phyloP scores from a whole-genome alignment of 2,329 filamentous ascomycete species.

The Clonostachys sp. region DNA sequence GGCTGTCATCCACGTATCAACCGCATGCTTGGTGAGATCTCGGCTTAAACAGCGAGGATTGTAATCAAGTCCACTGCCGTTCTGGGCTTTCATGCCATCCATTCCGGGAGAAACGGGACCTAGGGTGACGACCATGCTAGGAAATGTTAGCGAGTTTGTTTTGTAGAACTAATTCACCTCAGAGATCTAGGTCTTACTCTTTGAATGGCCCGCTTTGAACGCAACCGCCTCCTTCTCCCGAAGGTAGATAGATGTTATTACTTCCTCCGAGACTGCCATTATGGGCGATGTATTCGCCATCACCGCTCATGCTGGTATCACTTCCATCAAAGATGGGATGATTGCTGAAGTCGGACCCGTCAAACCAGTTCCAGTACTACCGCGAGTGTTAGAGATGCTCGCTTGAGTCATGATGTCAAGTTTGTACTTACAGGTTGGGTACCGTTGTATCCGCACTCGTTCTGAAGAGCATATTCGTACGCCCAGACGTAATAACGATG shows the following conservation, averaged over 20 bases:
- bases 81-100: constrained; percentile 4
- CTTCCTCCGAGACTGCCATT: constrained; percentile 3
- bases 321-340: constrained; percentile 48
- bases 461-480: not conserved
- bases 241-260: constrained; percentile 17
- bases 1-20: constrained; percentile 7
- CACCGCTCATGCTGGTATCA: constrained; percentile 41
- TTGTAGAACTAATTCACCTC: no score
- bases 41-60: constrained; percentile 36
- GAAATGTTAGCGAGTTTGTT: no score
- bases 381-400: not conserved
- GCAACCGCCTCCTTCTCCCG: constrained; percentile 53
- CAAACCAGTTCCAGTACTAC: constrained; percentile 47
- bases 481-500: not conserved
- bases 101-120: constrained; percentile 13
- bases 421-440: constrained; percentile 16
- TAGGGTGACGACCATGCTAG: constrained; percentile 16
- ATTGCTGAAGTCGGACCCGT: constrained; percentile 25
- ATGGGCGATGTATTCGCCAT: constrained; percentile 24
- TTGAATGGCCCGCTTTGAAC: constrained; percentile 44
- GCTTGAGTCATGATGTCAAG: no score
- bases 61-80: constrained; percentile 14
- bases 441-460: constrained; percentile 11
- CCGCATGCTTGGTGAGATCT: constrained; percentile 21
- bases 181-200: constrained; percentile 21